phyloP scores from a whole-genome alignment of 2,329 filamentous ascomycete genomes.

The Xylaria sp. region DNA sequence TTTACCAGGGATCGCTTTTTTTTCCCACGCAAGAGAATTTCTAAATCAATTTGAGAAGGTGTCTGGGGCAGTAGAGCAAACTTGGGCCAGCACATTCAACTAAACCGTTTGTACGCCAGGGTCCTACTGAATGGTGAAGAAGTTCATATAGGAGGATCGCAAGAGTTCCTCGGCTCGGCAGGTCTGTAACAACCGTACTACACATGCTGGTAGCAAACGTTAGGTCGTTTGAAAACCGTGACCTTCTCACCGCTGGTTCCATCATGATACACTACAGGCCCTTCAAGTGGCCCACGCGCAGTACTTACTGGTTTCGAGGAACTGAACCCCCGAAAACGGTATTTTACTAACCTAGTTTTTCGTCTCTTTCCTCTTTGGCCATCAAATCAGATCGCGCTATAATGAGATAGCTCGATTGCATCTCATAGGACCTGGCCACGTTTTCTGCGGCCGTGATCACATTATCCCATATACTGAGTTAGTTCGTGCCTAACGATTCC shows the following conservation, averaged over 20 bases:
- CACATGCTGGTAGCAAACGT: conserved; percentile 20
- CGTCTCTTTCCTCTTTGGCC: conserved; percentile 26
- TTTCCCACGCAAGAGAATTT: conserved; percentile 36
- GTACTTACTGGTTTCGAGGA: conserved; percentile 39
- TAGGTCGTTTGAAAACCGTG: conserved; percentile 35
- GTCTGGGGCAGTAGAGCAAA: conserved; percentile 31
- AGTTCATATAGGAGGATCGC: conserved; percentile 13
- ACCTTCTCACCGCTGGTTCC: conserved; percentile 46
- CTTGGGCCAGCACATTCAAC: conserved; percentile 32
- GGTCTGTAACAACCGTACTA: conserved; percentile 38
- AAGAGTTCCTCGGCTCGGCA: conserved; percentile 35
- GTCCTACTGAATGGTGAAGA: conserved; percentile 2
- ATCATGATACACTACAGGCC: conserved; percentile 29
- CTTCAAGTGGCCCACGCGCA: conserved; percentile 42
- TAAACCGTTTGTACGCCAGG: conserved; percentile 24
- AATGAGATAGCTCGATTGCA: conserved; percentile 46
- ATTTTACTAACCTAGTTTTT: conserved; percentile 11
- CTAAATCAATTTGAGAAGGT: conserved; percentile 14
- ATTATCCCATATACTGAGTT: conserved; percentile 37
- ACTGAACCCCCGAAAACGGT: conserved; percentile 35
- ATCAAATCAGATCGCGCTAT: conserved; percentile 47
- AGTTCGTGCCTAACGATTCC: conserved; percentile 48
- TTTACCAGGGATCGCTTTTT: conserved; percentile 39
- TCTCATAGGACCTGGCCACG: conserved; percentile 47
- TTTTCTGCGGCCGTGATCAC: conserved; percentile 49